Percentiles rank a stretch among this genome's conserved stretches.
These are phyloP conservation scores for Solanum acaule DNA, from an alignment of 257 asterid species.

Conservation along the genomic window DNA sequence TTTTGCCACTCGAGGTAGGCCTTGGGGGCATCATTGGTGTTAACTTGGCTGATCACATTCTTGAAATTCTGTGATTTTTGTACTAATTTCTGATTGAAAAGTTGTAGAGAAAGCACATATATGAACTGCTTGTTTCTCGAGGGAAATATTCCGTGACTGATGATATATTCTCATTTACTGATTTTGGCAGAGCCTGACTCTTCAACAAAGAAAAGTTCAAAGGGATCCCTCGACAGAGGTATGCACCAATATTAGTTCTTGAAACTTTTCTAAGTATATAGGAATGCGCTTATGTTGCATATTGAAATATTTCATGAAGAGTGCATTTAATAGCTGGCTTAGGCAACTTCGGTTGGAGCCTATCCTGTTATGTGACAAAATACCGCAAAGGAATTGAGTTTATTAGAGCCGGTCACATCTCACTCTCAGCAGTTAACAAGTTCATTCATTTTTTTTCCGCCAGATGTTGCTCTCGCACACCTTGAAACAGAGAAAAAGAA, in stretches of 20 bases:
- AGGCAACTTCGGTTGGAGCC: not conserved
- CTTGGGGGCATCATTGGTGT: not conserved
- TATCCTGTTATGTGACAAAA: not conserved
- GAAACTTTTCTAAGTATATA: not conserved
- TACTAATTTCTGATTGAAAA: not conserved
- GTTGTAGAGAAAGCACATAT: not conserved
- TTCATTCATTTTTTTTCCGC: not conserved
- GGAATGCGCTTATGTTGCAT: not conserved
- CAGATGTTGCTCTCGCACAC: conserved; percentile 71
- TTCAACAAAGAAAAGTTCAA: conserved; percentile 30
- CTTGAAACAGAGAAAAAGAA: conserved; percentile 51
- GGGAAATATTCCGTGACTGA: not conserved
- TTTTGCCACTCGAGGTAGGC: too few relatives aligned
- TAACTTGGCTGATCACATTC: not conserved
- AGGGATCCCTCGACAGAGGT: conserved; percentile 83
- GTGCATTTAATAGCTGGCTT: not conserved
- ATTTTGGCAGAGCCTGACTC: conserved; percentile 34
- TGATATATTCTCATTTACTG: not conserved
- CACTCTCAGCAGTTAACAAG: not conserved
- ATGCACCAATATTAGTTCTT: not conserved
- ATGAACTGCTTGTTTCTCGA: not conserved
- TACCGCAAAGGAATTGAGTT: not conserved
- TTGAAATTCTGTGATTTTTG: not conserved
- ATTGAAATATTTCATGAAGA: not conserved
- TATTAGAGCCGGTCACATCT: not conserved